Base-by-base conservation (phyloP, 805 yeast genomes). In the Priceomyces carsonii region DNA sequence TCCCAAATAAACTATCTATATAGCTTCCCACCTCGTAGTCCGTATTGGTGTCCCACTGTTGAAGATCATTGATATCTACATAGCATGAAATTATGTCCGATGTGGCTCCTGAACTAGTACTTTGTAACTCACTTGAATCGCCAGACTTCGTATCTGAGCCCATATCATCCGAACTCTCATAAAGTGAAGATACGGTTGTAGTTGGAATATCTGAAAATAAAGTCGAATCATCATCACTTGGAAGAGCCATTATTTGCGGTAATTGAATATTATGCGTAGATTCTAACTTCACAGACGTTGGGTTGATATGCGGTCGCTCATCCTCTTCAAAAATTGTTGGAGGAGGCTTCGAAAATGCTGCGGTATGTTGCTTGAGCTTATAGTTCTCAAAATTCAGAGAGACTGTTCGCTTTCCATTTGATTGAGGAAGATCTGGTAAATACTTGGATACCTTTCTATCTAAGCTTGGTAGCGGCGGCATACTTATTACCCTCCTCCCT, bases 401-500 rank as follows among this genome's bases (percentile, higher is more conserved):
- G 14, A 35, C 27, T 8, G 29, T 29, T 19, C 39, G 18, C 16
- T 30, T 35, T 5, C 16, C 18, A 19, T 29, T 20, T 18, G 6
- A 21, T 9, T 8, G n/a, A 8, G 41, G 41, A 20, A 33, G 4
- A 12, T 21, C 17, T 8, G 36, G 32, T 23, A 41, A 22, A 19
- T 28, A 15, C 22, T 28, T 28, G 12, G 17, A 5, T 5, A 6
- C 15, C 8, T 12, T 22, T 6, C 5, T 10, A 8, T 18, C 17
- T 6, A 4, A 5, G 8, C 8, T 8, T 5, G 19, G 20, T 15
- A 18, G 29, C 22, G 40, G 42, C 2, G 58, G 61, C 55, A 49
- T 50, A 29, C 56, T 53, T n/a, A 47, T 44, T 29, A 49, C 51
- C 32, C 59, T 40, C 13, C 36, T 40, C 4, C 32, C 24, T 18